These are phyloP conservation scores for Acer yangbiense DNA, from an alignment of 345 rosid genomes.

Conservation along the genomic window DNA sequence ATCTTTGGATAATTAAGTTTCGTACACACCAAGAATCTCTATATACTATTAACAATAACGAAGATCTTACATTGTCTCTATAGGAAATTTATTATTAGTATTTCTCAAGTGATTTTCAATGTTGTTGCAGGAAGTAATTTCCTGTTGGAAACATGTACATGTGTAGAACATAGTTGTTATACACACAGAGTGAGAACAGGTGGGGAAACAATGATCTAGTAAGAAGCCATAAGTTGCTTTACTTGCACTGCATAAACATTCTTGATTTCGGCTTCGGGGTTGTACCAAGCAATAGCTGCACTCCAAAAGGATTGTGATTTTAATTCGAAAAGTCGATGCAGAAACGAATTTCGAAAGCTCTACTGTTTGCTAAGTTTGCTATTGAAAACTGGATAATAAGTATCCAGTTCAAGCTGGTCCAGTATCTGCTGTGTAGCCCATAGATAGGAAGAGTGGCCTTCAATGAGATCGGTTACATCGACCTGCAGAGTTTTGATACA, in stretches of 20 bases:
- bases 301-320: no score
- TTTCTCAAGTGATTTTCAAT: neutral
- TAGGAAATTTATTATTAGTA: neutral
- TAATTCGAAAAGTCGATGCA: no score
- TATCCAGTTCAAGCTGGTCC: conserved; percentile 80
- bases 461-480: conserved; percentile 70
- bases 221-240: neutral
- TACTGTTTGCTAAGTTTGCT: conserved; percentile 20
- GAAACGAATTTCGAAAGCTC: no score
- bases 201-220: neutral
- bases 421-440: conserved; percentile 77
- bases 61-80: no score
- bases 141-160: neutral
- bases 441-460: conserved; percentile 91
- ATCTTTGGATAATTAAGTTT: no score
- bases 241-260: no score
- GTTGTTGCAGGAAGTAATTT: neutral
- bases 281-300: no score
- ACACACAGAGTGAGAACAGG: neutral
- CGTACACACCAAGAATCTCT: no score
- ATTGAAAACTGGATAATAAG: conserved; percentile 72
- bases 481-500: conserved; percentile 42
- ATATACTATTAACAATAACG: no score
- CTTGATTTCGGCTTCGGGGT: no score
- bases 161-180: neutral